These are phyloP conservation scores for Peltaster fructicola DNA, from an alignment of 2,329 filamentous ascomycete species.

Conservation along the genomic window DNA sequence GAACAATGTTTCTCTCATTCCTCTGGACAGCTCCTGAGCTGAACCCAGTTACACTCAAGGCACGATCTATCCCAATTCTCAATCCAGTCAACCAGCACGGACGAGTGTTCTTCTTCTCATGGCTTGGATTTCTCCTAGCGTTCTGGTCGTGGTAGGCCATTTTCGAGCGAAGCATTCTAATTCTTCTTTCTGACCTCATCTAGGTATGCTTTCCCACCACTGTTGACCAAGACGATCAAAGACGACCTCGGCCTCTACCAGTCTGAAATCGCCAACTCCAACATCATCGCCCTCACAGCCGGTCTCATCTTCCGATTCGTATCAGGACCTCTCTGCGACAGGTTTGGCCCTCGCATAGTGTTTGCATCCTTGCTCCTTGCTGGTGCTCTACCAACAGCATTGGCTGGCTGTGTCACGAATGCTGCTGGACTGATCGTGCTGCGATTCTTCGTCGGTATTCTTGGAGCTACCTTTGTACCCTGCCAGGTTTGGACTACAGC, in stretches of 20 bases:
- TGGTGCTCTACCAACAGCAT: slow-evolving; percentile 58
- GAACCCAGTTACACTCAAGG: slow-evolving; percentile 66
- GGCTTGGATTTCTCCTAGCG: slow-evolving; percentile 63
- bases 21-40: slow-evolving; percentile 42
- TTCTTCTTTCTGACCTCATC: too few relatives aligned
- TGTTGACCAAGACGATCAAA: slow-evolving; percentile 58
- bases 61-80: slow-evolving; percentile 55
- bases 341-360: slow-evolving; percentile 56
- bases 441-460: slow-evolving; percentile 59
- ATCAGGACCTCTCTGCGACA: slow-evolving; percentile 62
- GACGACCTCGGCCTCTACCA: slow-evolving; percentile 53
- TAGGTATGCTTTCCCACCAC: slow-evolving; percentile 68
- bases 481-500: slow-evolving; percentile 72
- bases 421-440: slow-evolving; percentile 46
- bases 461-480: slow-evolving; percentile 57
- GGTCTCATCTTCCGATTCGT: slow-evolving; percentile 56
- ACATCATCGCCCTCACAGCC: slow-evolving; percentile 58
- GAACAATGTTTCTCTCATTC: slow-evolving; percentile 3
- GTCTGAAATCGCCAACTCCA: slow-evolving; percentile 63
- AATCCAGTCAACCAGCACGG: slow-evolving; percentile 63
- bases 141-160: slow-evolving; percentile 52
- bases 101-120: slow-evolving; percentile 70
- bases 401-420: slow-evolving; percentile 55
- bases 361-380: slow-evolving; percentile 53
- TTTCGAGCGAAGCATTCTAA: not conserved